Evolutionary conservation across 257 asterid species (phyloP), one percentile per base, ranked within the genome.

Genomic region (Primulina huaijiensis): DNA sequence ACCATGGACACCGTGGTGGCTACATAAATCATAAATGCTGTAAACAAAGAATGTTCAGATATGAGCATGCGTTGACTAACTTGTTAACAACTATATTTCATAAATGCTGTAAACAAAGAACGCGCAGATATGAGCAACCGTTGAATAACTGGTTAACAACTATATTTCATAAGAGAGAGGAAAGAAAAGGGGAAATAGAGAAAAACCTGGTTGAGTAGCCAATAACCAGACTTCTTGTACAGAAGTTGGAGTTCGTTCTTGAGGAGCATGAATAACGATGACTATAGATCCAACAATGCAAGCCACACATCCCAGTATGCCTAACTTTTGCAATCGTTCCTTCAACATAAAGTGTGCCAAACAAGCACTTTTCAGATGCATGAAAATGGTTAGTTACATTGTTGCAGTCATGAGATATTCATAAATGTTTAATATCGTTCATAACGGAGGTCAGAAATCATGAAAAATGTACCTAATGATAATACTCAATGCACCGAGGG

Each of bases 401-500:
- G 72, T 69, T 35, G 69, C 55, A 73, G 64, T 25, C 69, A 72
- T 23, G 25, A 23, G 25, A 23, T 23, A 23, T 23, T 23, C 1
- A 23, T 23, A 23, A 23, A 23, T 23, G 25, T 23, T 23, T 23
- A 23, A 23, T 23, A 23, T 23, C 1, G 25, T 23, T 23, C 1
- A 1, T 23, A 23, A 23, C 25, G 1, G 25, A 46, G 70, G 65
- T 72, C 53, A 25, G 69, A 66, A 23, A 23, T 55, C 25, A 37
- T 53, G 34, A 34, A 17, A 27, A 72, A 43, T 35, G 23, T 83
- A 92, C 97, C 97, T 92, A 66, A 92, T 84, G 70, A 92, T 89
- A 72, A 89, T 92, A 80, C 97, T 92, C 67, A 87, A 83, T 34
- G 93, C 97, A 75, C 97, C 97, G 40, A 89, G 91, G 23, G 96